phyloP scores from a whole-genome alignment of 2,329 filamentous ascomycete species.

The Kalaharituber pfeilii region DNA sequence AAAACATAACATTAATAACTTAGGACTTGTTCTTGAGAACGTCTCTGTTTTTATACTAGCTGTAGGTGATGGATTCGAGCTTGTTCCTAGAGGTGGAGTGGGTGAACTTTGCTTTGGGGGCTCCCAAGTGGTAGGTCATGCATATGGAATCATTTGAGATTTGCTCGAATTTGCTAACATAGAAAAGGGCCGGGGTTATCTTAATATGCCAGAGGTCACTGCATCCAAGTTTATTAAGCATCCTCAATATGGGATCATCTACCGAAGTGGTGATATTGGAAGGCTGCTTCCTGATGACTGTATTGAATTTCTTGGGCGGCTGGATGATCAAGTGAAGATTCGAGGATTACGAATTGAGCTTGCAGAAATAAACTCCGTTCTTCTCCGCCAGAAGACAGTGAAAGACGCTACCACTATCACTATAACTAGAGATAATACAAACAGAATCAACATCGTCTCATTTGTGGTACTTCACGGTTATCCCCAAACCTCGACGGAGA shows the following conservation, averaged over 20 bases:
- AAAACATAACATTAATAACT: conserved; percentile 49
- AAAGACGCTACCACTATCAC: conserved; percentile 49
- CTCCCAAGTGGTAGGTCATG: conserved; percentile 46
- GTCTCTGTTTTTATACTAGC: conserved; percentile 54
- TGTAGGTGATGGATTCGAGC: conserved; percentile 30
- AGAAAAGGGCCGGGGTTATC: conserved; percentile 40
- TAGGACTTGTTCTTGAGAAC: conserved; percentile 58
- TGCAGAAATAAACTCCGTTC: conserved; percentile 49
- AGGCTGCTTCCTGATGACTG: conserved; percentile 61
- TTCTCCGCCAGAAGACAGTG: conserved; percentile 32
- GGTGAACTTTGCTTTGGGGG: conserved; percentile 82
- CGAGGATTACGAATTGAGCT: conserved; percentile 66
- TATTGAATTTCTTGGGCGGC: conserved; percentile 52
- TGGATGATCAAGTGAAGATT: conserved; percentile 68
- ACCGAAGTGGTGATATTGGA: conserved; percentile 68
- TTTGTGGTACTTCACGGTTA: conserved; percentile 44
- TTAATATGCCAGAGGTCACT: conserved; percentile 47
- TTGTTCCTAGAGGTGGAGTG: conserved; percentile 51
- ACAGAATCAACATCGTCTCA: conserved; percentile 41
- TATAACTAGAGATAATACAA: conserved; percentile 28
- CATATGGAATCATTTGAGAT: background rate
- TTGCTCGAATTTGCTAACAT: background rate
- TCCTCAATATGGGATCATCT: conserved; percentile 51
- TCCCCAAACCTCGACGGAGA: conserved; percentile 8
- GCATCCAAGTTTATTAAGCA: conserved; percentile 51